phyloP scores from a whole-genome alignment of 768 basidiomycete species.

The Daedaleopsis nitida region DNA sequence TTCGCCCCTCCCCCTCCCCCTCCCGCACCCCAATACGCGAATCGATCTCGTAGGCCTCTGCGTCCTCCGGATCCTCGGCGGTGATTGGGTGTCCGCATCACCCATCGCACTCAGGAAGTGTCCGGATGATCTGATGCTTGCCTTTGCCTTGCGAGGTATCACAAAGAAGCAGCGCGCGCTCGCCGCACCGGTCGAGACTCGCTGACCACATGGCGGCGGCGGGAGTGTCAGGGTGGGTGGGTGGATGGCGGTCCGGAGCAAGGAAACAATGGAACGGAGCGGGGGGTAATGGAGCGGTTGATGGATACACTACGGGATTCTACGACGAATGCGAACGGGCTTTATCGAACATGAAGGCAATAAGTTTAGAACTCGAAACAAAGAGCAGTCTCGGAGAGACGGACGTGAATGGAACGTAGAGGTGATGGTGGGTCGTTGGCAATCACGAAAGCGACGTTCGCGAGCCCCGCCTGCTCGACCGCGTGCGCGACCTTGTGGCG shows the following conservation, averaged over 20 bases:
- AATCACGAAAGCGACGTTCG: conserved; percentile 32
- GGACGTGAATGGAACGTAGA: conserved; percentile 5
- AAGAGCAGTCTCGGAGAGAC: conserved; percentile 1
- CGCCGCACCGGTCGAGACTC: conserved; percentile 4
- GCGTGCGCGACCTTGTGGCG: conserved; percentile 50
- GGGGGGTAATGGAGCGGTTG: conserved; percentile 18
- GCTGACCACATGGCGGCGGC: neutral
- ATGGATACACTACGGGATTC: conserved; percentile 21
- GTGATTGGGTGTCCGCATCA: conserved; percentile 19
- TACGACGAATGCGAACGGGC: conserved; percentile 8
- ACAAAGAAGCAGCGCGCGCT: conserved; percentile 21
- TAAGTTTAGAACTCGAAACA: conserved; percentile 24
- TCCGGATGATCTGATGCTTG: conserved; percentile 3
- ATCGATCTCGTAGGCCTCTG: neutral
- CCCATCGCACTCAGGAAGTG: conserved; percentile 19
- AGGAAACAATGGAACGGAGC: conserved; percentile 12
- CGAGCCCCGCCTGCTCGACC: conserved; percentile 40
- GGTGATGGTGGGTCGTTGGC: neutral
- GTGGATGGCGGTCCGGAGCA: conserved; percentile 4
- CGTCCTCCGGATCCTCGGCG: conserved; percentile 18
- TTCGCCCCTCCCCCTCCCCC: neutral
- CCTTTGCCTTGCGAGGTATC: conserved; percentile 18
- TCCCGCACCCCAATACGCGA: conserved; percentile 2
- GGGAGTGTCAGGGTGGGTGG: neutral
- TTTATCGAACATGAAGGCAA: conserved; percentile 22